Percentiles rank a stretch among this genome's conserved stretches.
Conservation (phyloP, 2,329 filamentous ascomycete genomes). For the Aspergillus sp. region DNA sequence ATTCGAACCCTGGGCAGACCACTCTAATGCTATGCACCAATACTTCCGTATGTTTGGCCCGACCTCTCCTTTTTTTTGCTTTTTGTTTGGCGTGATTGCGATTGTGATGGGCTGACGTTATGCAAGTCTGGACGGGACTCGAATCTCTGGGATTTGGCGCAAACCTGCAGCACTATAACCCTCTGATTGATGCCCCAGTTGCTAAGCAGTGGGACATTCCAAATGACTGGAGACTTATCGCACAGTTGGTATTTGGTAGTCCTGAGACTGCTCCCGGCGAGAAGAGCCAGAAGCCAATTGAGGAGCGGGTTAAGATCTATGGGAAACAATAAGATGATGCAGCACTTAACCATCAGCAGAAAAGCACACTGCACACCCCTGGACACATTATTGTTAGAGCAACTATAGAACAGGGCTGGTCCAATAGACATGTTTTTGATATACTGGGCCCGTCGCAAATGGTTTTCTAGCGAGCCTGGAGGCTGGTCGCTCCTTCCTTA, state of each 20-base stretch:
- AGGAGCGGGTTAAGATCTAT: constrained; percentile 67
- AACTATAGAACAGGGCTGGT: neutral
- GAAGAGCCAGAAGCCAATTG: constrained; percentile 65
- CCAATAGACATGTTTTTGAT: neutral
- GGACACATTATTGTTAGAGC: neutral
- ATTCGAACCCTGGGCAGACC: constrained; percentile 74
- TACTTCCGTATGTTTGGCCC: constrained; percentile 52
- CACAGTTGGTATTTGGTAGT: constrained; percentile 80
- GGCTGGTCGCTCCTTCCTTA: neutral
- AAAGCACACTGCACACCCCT: neutral
- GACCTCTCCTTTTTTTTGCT: neutral
- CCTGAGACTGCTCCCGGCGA: constrained; percentile 56
- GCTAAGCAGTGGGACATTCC: constrained; percentile 69
- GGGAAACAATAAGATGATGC: constrained; percentile 31
- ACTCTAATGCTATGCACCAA: constrained; percentile 81
- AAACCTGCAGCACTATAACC: constrained; percentile 94
- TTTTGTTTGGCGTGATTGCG: neutral
- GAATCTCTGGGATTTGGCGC: constrained; percentile 81
- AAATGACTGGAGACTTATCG: constrained; percentile 70
- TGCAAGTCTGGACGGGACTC: constrained; percentile 71
- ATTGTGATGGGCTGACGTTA: neutral
- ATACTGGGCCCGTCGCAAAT: neutral
- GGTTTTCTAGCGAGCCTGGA: neutral
- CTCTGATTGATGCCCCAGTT: constrained; percentile 74
- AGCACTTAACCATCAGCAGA: neutral